Evolutionary conservation across 2,329 filamentous ascomycete species (phyloP).

Genomic region (Epichloe sylvatica): DNA sequence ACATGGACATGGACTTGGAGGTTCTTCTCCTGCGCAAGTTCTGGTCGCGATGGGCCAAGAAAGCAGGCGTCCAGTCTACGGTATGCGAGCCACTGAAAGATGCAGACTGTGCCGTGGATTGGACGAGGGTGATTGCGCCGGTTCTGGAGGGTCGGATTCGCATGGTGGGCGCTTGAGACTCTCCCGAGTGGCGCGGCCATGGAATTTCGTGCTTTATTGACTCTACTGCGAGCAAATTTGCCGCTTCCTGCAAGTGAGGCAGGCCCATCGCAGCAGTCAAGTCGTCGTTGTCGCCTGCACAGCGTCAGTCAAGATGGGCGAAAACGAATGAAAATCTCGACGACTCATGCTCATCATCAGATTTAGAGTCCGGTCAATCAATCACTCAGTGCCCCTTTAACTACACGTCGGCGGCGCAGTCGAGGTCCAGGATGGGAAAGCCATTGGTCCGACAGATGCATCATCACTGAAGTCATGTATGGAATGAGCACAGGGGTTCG

Average conservation of each 20-base stretch:
- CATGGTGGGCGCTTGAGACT: slow-evolving; percentile 20
- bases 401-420: neutral
- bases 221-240: slow-evolving; percentile 9
- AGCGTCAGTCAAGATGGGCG: too few relatives aligned
- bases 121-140: slow-evolving; percentile 71
- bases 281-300: slow-evolving; percentile 2
- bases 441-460: too few relatives aligned
- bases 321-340: too few relatives aligned
- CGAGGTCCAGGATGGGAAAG: too few relatives aligned
- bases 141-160: slow-evolving; percentile 62
- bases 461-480: too few relatives aligned
- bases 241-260: slow-evolving; percentile 11
- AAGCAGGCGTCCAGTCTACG: slow-evolving; percentile 46
- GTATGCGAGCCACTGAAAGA: slow-evolving; percentile 42
- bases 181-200: too few relatives aligned
- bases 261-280: slow-evolving; percentile 11
- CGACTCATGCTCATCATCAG: too few relatives aligned
- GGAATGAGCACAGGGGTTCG: too few relatives aligned
- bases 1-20: slow-evolving; percentile 35
- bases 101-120: slow-evolving; percentile 49
- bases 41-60: slow-evolving; percentile 57
- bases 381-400: slow-evolving; percentile 7
- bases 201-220: too few relatives aligned
- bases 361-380: neutral
- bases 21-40: slow-evolving; percentile 54